Evolutionary conservation across 2,329 filamentous ascomycete species (phyloP).

Genomic region (Paecilomyces sp.): DNA sequence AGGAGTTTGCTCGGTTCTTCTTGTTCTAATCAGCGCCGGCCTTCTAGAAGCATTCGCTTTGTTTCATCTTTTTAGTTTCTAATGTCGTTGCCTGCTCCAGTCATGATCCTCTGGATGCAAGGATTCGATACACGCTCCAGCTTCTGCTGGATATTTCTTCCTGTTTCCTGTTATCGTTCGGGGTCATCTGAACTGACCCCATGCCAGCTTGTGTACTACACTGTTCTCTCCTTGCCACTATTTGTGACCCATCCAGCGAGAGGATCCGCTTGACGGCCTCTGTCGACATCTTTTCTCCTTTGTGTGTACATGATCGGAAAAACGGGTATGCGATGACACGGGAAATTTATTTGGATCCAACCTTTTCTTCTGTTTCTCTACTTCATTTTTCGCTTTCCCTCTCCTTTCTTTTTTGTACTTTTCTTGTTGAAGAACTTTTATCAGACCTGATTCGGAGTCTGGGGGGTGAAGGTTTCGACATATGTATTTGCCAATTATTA

Average conservation of each 20-base stretch:
- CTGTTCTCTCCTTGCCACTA: neutral
- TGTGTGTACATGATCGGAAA: constrained; percentile 3
- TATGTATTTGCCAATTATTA: neutral
- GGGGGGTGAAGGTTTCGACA: neutral
- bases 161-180: constrained; percentile 12
- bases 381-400: neutral
- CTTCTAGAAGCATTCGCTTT: constrained; percentile 4
- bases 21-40: neutral
- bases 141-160: constrained; percentile 6
- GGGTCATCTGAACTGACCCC: neutral
- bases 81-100: constrained; percentile 15
- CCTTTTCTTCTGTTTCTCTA: neutral
- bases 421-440: neutral
- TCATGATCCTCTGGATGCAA: constrained; percentile 19
- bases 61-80: constrained; percentile 7
- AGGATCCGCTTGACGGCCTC: neutral
- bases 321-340: constrained; percentile 2
- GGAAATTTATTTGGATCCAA: neutral
- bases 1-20: neutral
- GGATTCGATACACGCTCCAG: constrained; percentile 1
- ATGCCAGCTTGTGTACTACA: neutral
- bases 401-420: neutral
- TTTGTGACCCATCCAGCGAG: neutral
- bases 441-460: neutral
- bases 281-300: constrained; percentile 1